Evolutionary conservation across 768 basidiomycete genomes (phyloP).

Genomic region (Tricholoma flavovirens): DNA sequence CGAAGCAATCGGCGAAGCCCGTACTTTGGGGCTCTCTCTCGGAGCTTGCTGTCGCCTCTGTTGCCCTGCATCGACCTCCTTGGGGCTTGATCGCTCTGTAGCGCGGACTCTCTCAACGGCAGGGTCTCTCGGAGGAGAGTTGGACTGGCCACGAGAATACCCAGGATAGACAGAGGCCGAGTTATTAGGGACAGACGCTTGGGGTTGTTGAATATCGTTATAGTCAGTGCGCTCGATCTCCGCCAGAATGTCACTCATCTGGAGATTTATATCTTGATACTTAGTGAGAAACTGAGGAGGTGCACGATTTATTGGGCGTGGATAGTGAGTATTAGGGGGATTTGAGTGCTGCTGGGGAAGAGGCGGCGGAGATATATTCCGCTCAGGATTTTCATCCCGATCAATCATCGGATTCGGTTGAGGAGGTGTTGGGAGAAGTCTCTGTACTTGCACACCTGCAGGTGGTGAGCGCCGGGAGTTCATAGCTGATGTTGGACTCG

Average conservation of each 20-base stretch:
- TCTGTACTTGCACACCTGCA: constrained; percentile 25
- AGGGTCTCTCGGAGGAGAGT: constrained; percentile 46
- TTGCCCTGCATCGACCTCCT: constrained; percentile 39
- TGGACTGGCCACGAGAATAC: constrained; percentile 27
- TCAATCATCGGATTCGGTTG: constrained; percentile 32
- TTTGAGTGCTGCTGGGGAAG: constrained; percentile 27
- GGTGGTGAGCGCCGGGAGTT: constrained; percentile 37
- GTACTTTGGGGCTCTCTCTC: constrained; percentile 41
- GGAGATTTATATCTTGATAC: constrained; percentile 43
- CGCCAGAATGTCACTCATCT: constrained; percentile 63
- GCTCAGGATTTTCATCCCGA: constrained; percentile 24
- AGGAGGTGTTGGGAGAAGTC: constrained; percentile 40
- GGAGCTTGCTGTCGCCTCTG: constrained; percentile 33
- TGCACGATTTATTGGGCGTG: constrained; percentile 59
- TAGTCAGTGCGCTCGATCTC: constrained; percentile 71
- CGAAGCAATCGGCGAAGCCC: constrained; percentile 31
- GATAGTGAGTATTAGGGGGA: constrained; percentile 47
- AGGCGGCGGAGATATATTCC: constrained; percentile 30
- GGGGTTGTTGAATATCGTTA: constrained; percentile 58
- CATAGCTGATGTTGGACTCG: constrained; percentile 40
- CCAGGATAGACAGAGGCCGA: constrained; percentile 27
- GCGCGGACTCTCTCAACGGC: constrained; percentile 51
- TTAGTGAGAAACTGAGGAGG: constrained; percentile 52
- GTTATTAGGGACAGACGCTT: constrained; percentile 40
- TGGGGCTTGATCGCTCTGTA: constrained; percentile 50